These are phyloP conservation scores for Sporothrix pallida DNA, from an alignment of 2,329 filamentous ascomycete genomes.

Conservation along the genomic window DNA sequence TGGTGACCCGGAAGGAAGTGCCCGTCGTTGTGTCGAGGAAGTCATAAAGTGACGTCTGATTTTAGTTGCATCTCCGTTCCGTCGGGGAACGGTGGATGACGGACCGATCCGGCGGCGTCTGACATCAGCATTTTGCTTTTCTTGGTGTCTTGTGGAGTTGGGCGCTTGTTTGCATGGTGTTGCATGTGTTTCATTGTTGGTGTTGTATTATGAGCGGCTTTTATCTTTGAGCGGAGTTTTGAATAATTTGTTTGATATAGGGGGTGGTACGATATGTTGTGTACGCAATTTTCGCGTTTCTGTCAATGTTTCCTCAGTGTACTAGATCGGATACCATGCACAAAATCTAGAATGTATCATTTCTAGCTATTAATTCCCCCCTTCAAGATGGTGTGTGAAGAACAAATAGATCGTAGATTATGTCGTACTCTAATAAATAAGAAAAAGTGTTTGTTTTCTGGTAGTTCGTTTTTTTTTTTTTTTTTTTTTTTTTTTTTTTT, in stretches of 20 bases:
- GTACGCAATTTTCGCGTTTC: neutral
- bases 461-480: too few relatives aligned
- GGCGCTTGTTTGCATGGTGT: neutral
- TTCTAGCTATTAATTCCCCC: neutral
- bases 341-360: neutral
- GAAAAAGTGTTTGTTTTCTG: too few relatives aligned
- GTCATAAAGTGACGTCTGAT: neutral
- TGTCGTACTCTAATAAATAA: too few relatives aligned
- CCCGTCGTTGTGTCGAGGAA: conserved; percentile 13
- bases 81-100: neutral
- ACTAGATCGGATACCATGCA: neutral
- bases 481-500: too few relatives aligned
- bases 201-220: neutral
- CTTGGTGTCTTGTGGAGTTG: neutral
- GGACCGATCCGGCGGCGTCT: neutral
- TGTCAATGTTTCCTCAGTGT: neutral
- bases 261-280: neutral
- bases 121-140: neutral
- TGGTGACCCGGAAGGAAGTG: conserved; percentile 32
- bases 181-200: neutral
- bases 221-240: neutral
- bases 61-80: neutral
- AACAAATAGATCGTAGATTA: too few relatives aligned
- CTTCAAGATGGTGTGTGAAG: neutral
- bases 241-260: neutral